These are phyloP conservation scores for Pythium chondricola DNA, from an alignment of 352 stramenopile species.

Conservation along the genomic window DNA sequence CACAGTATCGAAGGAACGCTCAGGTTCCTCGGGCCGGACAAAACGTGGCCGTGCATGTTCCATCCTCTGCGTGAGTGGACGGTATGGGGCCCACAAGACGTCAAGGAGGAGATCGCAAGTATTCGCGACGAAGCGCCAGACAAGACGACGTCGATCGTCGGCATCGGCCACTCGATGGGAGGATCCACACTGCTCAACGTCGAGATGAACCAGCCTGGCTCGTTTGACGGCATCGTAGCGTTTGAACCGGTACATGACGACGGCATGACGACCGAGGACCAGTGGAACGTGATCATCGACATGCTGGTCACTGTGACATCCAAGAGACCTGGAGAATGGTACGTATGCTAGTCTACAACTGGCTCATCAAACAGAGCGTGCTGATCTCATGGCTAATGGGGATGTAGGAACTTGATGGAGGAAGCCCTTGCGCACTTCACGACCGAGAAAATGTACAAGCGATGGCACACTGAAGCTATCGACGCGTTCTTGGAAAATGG, in stretches of 20 bases:
- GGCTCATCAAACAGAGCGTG: too few relatives aligned
- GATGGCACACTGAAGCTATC: neutral
- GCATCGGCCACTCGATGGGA: constrained; percentile 23
- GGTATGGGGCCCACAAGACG: constrained; percentile 13
- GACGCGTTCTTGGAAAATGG: neutral
- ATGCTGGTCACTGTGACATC: constrained; percentile 13
- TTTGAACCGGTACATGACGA: constrained; percentile 31
- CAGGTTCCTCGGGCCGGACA: constrained; percentile 9
- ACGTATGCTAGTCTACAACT: too few relatives aligned
- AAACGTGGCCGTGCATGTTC: constrained; percentile 9
- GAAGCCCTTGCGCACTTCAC: too few relatives aligned
- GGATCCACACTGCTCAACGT: constrained; percentile 27
- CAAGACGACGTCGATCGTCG: constrained; percentile 9
- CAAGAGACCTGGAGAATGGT: constrained; percentile 9
- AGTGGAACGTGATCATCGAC: constrained; percentile 1
- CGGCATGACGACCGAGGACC: neutral
- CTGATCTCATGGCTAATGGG: too few relatives aligned
- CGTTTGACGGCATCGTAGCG: constrained; percentile 27
- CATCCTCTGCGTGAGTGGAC: constrained; percentile 14
- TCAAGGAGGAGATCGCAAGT: constrained; percentile 14
- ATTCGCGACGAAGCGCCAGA: constrained; percentile 8
- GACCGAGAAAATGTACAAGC: too few relatives aligned
- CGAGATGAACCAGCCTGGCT: constrained; percentile 31
- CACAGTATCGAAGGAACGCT: constrained; percentile 19
- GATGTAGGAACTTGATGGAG: too few relatives aligned